phyloP scores from a whole-genome alignment of 2,329 filamentous ascomycete genomes.

The Apiospora arundinis region DNA sequence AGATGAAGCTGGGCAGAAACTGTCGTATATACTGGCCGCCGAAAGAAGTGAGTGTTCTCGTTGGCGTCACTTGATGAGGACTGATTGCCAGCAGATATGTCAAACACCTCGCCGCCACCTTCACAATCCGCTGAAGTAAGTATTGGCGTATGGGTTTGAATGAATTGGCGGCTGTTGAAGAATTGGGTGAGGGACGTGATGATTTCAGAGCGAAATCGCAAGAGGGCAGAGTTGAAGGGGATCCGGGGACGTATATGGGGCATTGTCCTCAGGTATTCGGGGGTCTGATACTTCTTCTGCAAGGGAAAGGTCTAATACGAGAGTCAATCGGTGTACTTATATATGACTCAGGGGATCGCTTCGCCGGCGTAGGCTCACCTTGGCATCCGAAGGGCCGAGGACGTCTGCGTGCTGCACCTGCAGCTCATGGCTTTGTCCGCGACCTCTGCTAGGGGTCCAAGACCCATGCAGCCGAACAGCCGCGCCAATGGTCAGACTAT shows the following conservation, averaged over 20 bases:
- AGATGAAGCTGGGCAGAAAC: constrained; percentile 95
- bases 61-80: constrained; percentile 41
- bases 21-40: constrained; percentile 88
- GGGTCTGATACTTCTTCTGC: constrained; percentile 93
- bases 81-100: constrained; percentile 54
- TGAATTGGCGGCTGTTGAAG: constrained; percentile 73
- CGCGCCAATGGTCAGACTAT: constrained; percentile 79
- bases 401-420: constrained; percentile 73
- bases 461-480: constrained; percentile 79
- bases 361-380: constrained; percentile 59
- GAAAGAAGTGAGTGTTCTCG: constrained; percentile 71
- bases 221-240: constrained; percentile 78
- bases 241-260: constrained; percentile 87
- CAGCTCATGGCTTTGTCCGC: constrained; percentile 79
- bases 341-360: neutral
- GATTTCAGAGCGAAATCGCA: constrained; percentile 83
- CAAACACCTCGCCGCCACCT: constrained; percentile 93
- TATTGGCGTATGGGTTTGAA: constrained; percentile 89
- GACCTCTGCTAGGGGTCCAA: constrained; percentile 75
- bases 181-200: constrained; percentile 76
- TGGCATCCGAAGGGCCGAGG: constrained; percentile 78
- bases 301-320: constrained; percentile 78
- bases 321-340: constrained; percentile 1
- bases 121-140: constrained; percentile 98
- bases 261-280: constrained; percentile 86